Base-by-base conservation (phyloP, 495 filamentous ascomycete species). In the Aspergillus bridgeri region DNA sequence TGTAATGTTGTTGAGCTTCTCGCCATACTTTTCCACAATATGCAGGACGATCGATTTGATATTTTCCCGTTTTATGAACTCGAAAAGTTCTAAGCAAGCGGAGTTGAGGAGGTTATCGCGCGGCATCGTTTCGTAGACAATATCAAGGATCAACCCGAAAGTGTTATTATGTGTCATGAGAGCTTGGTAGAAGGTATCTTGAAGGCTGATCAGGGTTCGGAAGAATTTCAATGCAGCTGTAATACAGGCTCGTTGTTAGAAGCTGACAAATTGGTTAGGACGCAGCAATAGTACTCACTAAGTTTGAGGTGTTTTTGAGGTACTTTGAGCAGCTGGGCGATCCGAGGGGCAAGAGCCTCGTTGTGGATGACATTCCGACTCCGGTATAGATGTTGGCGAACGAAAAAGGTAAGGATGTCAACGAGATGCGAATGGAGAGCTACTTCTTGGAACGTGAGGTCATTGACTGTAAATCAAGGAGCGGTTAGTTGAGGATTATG, bases 61-160 rank as follows among this genome's bases (percentile, higher is more conserved):
- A 60, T 88, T 88, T 68, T 96, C 90, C 65, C 86, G 85, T 67
- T 86, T 91, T 62, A 98, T 91, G 62, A 88, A 91, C 62, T 92
- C 91, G 60, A 98, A 98, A 33, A 98, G 83, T 66, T 98, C 94
- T 15, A 98, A 79, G 71, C 91, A 96, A n/a, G 92, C 93, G 15
- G 92, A 96, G 65, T 94, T 94, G 29, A 98, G 82, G 3, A 98
- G 80, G 66, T 97, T 98, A 70, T 98, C 92, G n/a, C 90, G 86
- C 2, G 91, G 91, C 86, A 97, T 92, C 3, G 94, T 96, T 63
- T 90, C 85, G 59, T 88, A 82, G 11, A 98, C 84, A 25, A 98
- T 87, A 61, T 95, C 85, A 23, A 98, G 81, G 53, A 98, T 93
- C 2, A 92, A 87, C 17, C 86, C 91, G 60, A 98, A 90, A 2